Conservation (phyloP, 176 grass and related monocot genomes). For the Musa troglodytarum region DNA sequence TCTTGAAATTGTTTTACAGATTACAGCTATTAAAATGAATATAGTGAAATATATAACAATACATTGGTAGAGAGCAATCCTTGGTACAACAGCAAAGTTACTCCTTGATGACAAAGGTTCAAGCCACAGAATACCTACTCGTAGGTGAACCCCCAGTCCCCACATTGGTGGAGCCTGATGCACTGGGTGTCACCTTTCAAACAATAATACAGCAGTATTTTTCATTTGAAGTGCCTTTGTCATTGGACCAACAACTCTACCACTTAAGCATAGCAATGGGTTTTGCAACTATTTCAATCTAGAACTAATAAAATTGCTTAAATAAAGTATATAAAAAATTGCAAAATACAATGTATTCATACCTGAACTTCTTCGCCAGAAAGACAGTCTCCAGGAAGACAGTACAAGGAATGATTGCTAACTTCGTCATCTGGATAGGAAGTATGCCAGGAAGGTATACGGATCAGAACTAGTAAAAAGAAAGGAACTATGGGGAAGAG, state of each 20-base stretch:
- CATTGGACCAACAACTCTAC: neutral
- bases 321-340: neutral
- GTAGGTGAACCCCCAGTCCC: too few species aligned
- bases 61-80: neutral
- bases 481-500: neutral
- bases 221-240: too few species aligned
- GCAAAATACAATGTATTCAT: slow-evolving; percentile 20
- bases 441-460: neutral
- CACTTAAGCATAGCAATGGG: neutral
- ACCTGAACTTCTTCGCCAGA: slow-evolving; percentile 97
- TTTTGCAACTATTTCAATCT: neutral
- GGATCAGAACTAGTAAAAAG: neutral
- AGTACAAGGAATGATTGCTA: slow-evolving; percentile 95
- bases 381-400: slow-evolving; percentile 96
- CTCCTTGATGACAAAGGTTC: too few species aligned
- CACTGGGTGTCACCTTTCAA: too few species aligned
- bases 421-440: slow-evolving; percentile 88
- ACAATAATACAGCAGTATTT: too few species aligned
- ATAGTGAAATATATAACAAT: neutral
- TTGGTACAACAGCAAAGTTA: too few species aligned
- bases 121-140: too few species aligned
- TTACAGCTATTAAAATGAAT: neutral
- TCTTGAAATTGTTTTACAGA: neutral
- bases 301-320: neutral
- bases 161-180: too few species aligned